phyloP scores from a whole-genome alignment of 2,329 filamentous ascomycete genomes.

The Monilinia polystroma region DNA sequence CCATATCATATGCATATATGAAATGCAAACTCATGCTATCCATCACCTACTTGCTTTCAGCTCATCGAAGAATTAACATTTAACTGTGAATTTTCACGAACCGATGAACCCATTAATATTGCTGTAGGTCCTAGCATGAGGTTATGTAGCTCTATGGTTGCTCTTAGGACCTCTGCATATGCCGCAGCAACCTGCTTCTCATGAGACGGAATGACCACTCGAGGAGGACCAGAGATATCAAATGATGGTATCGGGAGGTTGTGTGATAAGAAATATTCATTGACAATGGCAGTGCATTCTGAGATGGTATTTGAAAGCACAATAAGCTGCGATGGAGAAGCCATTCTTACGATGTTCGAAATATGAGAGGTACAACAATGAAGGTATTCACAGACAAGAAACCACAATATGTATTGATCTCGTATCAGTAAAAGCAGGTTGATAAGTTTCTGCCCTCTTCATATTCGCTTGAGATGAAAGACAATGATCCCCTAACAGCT shows the following conservation, averaged over 20 bases:
- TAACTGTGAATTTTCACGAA: background rate
- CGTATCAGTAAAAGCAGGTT: background rate
- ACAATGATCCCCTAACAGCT: background rate
- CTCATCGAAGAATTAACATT: background rate
- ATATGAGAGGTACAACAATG: too few relatives aligned
- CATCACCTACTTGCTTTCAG: background rate
- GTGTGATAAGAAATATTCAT: background rate
- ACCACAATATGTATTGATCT: background rate
- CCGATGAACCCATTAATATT: conserved; percentile 9
- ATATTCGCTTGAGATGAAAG: background rate
- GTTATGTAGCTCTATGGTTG: conserved; percentile 16
- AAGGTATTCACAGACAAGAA: too few relatives aligned
- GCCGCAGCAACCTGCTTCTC: conserved; percentile 10
- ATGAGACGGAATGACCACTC: background rate
- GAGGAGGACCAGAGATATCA: conserved; percentile 7
- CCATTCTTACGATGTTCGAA: too few relatives aligned
- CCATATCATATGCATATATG: conserved; percentile 17
- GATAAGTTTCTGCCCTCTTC: background rate
- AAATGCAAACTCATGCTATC: conserved; percentile 13
- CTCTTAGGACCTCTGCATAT: conserved; percentile 3
- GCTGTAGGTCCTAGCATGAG: conserved; percentile 18
- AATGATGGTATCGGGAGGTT: conserved; percentile 11
- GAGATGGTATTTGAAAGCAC: too few relatives aligned
- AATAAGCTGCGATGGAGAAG: too few relatives aligned
- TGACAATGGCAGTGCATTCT: background rate